Conservation (phyloP, 2,329 filamentous ascomycete genomes). For the Leptographium procerum region DNA sequence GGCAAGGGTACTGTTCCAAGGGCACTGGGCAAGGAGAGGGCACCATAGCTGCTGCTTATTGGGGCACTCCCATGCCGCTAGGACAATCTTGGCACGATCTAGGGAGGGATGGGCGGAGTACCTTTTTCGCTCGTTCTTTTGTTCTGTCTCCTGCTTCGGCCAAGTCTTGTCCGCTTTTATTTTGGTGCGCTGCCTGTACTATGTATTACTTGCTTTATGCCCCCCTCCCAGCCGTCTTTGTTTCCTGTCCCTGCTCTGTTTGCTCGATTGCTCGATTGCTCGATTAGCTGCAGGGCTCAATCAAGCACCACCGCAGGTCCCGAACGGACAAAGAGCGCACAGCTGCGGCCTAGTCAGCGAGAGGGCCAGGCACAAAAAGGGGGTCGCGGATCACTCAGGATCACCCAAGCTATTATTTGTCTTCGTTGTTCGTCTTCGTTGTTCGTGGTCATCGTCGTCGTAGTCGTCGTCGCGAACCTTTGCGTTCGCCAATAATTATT, state of each 20-base stretch:
- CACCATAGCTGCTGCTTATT: not conserved
- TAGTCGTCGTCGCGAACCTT: too few relatives aligned
- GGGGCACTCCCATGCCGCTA: not conserved
- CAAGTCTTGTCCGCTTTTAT: not conserved
- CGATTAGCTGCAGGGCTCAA: too few relatives aligned
- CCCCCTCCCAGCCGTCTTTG: too few relatives aligned
- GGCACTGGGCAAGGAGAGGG: not conserved
- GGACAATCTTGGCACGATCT: slow-evolving; percentile 1
- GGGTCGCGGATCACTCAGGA: not conserved
- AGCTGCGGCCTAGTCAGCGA: not conserved
- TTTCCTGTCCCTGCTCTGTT: not conserved
- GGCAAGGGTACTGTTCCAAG: not conserved
- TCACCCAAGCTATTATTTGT: too few relatives aligned
- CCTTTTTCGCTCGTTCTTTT: not conserved
- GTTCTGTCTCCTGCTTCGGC: not conserved
- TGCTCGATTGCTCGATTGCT: too few relatives aligned
- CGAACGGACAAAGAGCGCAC: not conserved
- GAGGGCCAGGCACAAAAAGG: not conserved
- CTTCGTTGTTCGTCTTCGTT: too few relatives aligned
- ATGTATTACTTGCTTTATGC: too few relatives aligned
- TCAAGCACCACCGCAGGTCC: not conserved
- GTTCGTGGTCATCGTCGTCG: not conserved
- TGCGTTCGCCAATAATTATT: too few relatives aligned
- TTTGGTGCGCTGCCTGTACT: not conserved
- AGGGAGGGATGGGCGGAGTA: not conserved